Evolutionary conservation across 2,329 filamentous ascomycete genomes (phyloP).

Genomic region (Colletotrichum sp.): DNA sequence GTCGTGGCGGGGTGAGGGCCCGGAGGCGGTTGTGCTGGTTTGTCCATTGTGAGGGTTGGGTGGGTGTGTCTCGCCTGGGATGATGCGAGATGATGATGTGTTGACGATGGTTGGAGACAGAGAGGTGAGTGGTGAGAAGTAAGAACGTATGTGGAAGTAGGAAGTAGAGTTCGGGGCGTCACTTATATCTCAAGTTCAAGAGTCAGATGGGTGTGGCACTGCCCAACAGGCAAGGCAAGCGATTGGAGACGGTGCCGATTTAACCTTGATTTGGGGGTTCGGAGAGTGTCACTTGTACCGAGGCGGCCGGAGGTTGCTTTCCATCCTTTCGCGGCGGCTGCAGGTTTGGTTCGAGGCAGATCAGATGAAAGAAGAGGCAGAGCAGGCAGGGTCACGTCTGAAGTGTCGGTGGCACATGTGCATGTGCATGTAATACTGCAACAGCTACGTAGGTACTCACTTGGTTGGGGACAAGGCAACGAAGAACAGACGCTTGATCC

Average conservation of each 20-base stretch:
- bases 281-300: background rate
- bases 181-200: slow-evolving; percentile 4
- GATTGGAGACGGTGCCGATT: background rate
- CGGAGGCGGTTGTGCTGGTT: background rate
- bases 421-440: background rate
- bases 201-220: background rate
- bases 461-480: background rate
- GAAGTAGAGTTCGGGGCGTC: background rate
- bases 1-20: background rate
- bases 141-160: background rate
- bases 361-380: background rate
- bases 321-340: background rate
- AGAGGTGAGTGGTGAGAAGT: background rate
- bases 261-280: background rate
- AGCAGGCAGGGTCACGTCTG: background rate
- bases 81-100: background rate
- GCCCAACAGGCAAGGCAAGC: background rate
- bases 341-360: background rate
- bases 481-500: background rate
- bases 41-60: background rate
- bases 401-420: background rate
- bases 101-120: background rate
- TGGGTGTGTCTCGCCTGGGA: background rate
- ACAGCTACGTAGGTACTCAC: background rate
- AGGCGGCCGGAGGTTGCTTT: background rate